A percentile compares a stretch with the other conserved stretches of the same genome.
Evolutionary conservation across 768 basidiomycete species (phyloP).

Genomic region (Amanita exitialis): DNA sequence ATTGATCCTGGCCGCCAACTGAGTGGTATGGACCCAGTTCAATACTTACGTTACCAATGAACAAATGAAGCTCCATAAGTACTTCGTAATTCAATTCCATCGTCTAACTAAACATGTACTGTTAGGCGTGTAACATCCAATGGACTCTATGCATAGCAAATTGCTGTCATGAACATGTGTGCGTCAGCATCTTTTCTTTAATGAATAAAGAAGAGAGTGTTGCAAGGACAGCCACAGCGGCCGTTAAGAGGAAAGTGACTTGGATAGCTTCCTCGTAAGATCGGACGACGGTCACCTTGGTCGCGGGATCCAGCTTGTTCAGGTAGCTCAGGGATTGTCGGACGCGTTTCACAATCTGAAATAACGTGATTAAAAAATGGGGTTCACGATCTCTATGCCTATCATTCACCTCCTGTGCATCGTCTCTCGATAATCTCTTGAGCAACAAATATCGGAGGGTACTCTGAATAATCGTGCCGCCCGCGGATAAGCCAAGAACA

Average conservation of each 20-base stretch:
- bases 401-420: constrained; percentile 44
- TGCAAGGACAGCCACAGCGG: constrained; percentile 28
- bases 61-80: too few species aligned
- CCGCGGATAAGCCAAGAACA: constrained; percentile 46
- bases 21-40: too few species aligned
- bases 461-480: constrained; percentile 45
- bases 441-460: constrained; percentile 35
- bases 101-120: too few species aligned
- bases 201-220: constrained; percentile 39
- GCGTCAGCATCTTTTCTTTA: constrained; percentile 33
- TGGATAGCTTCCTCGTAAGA: constrained; percentile 38
- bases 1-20: too few species aligned
- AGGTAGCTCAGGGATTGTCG: constrained; percentile 40
- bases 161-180: constrained; percentile 1
- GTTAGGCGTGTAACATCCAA: too few species aligned
- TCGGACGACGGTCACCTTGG: constrained; percentile 23
- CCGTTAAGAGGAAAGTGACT: constrained; percentile 37
- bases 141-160: too few species aligned
- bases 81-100: too few species aligned
- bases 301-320: constrained; percentile 29
- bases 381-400: neutral
- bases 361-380: neutral
- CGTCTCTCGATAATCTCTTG: constrained; percentile 27
- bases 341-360: constrained; percentile 37
- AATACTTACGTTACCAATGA: too few species aligned